These are phyloP conservation scores for Cyclanthera cordifolia DNA, from an alignment of 306 rosid species.

Conservation along the genomic window DNA sequence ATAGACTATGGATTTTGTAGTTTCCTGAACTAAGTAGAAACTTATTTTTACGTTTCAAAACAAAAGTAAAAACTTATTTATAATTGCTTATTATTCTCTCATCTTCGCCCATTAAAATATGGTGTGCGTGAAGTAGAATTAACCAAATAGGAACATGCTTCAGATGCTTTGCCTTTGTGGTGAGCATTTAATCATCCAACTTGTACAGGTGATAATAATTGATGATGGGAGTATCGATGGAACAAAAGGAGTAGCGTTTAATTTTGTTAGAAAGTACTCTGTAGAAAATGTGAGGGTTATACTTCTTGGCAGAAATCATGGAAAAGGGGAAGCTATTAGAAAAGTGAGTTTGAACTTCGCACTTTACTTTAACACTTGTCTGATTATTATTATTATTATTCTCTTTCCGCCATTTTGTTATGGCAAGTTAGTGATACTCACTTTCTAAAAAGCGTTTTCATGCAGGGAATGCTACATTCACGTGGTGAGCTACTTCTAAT, in stretches of 20 bases:
- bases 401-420: constrained; percentile 1
- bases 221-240: constrained; percentile 94
- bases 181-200: constrained; percentile 3
- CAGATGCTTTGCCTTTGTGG: not conserved
- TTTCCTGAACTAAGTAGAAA: not conserved
- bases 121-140: not conserved
- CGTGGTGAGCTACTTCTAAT: constrained; percentile 94
- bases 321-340: constrained; percentile 97
- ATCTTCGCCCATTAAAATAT: not conserved
- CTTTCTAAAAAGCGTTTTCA: constrained; percentile 61
- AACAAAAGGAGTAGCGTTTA: constrained; percentile 82
- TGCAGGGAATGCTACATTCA: constrained; percentile 98
- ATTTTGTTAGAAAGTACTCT: constrained; percentile 64
- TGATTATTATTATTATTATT: constrained; percentile 3
- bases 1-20: too few relatives aligned
- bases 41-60: not conserved
- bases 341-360: constrained; percentile 58
- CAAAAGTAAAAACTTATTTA: not conserved
- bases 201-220: constrained; percentile 58
- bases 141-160: not conserved
- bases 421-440: constrained; percentile 43
- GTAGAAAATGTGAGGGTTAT: constrained; percentile 80
- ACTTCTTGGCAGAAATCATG: constrained; percentile 83
- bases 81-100: not conserved
- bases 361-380: not conserved